A percentile compares a stretch with the other conserved stretches of the same genome.
These are phyloP conservation scores for Fusarium floridanum DNA, from an alignment of 2,329 filamentous ascomycete species.

Conservation along the genomic window DNA sequence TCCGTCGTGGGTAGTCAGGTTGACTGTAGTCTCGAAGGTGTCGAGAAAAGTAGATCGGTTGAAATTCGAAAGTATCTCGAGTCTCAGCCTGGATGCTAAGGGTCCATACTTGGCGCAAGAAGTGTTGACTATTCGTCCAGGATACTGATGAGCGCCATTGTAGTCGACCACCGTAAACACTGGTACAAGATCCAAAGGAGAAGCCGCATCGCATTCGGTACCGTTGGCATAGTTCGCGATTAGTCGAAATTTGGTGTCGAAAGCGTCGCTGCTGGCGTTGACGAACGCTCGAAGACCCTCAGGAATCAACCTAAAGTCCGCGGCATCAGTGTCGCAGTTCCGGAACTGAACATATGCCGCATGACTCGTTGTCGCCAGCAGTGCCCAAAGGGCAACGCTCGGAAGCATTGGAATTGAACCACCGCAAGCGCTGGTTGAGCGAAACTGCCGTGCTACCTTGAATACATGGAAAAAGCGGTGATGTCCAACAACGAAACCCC, in stretches of 20 bases:
- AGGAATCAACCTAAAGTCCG: background rate
- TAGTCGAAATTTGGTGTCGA: slow-evolving; percentile 12
- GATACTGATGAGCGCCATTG: background rate
- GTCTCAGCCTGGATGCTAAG: slow-evolving; percentile 1
- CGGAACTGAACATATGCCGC: slow-evolving; percentile 30
- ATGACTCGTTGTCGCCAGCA: slow-evolving; percentile 9
- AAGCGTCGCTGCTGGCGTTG: background rate
- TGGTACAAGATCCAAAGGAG: background rate
- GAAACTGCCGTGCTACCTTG: background rate
- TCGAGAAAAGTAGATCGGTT: slow-evolving; percentile 23
- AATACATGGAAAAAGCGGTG: background rate
- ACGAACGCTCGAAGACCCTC: slow-evolving; percentile 19
- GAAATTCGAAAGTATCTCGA: slow-evolving; percentile 11
- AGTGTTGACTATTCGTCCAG: slow-evolving; percentile 16
- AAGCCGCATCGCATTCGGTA: slow-evolving; percentile 9
- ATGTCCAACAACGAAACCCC: background rate
- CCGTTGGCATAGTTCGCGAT: background rate
- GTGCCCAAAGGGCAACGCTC: background rate
- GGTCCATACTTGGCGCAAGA: slow-evolving; percentile 8
- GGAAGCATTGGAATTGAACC: slow-evolving; percentile 15
- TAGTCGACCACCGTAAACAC: slow-evolving; percentile 10
- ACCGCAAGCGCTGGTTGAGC: background rate
- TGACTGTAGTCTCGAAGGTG: slow-evolving; percentile 11
- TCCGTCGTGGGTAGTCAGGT: background rate
- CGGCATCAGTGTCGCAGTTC: slow-evolving; percentile 10